Conservation (phyloP, 305 asterid species). For the Solanum hybrid region DNA sequence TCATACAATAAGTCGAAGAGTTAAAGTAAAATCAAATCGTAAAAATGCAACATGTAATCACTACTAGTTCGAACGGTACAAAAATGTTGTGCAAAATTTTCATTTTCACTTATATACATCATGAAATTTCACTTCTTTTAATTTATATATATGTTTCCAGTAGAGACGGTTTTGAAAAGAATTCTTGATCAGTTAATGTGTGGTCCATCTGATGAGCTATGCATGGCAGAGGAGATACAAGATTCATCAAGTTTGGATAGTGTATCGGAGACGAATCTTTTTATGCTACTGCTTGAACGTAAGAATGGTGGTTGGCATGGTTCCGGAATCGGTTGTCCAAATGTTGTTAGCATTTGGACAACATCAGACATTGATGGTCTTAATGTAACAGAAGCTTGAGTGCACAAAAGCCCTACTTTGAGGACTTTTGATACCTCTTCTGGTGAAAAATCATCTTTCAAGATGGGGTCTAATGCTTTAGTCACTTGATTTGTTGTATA, state of each 20-base stretch:
- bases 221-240: constrained; percentile 14
- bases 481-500: constrained; percentile 14
- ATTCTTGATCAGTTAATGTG: neutral
- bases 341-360: constrained; percentile 18
- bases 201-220: constrained; percentile 16
- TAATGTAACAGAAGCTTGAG: constrained; percentile 26
- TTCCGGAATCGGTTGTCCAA: constrained; percentile 8
- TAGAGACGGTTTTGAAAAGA: neutral
- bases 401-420: constrained; percentile 29
- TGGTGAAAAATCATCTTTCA: constrained; percentile 17
- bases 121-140: neutral
- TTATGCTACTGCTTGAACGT: constrained; percentile 5
- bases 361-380: constrained; percentile 40
- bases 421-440: constrained; percentile 21
- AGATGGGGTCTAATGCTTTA: constrained; percentile 22
- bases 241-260: constrained; percentile 6
- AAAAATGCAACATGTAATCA: neutral
- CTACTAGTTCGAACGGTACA: neutral
- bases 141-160: neutral
- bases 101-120: neutral
- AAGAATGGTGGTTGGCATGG: constrained; percentile 37
- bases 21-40: neutral
- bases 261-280: constrained; percentile 6
- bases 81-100: neutral
- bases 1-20: neutral